These are phyloP conservation scores for Orbilia oligospora DNA, from an alignment of 2,329 filamentous ascomycete genomes.

Conservation along the genomic window DNA sequence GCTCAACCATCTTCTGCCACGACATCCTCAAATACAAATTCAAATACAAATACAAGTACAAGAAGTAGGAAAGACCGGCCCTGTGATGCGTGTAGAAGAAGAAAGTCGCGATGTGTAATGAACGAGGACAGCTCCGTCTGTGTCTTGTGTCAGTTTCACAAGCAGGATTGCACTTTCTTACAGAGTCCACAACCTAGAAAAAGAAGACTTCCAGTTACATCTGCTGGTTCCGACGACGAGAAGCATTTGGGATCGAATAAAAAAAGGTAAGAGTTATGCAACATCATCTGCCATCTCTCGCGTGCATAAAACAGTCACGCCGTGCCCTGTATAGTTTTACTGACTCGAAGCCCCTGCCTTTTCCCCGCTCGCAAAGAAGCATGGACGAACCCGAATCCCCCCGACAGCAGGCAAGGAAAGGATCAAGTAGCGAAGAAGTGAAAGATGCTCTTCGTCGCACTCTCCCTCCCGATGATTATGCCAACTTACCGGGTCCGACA, in stretches of 20 bases:
- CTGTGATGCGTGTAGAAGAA: slow-evolving; percentile 81
- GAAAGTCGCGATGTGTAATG: slow-evolving; percentile 82
- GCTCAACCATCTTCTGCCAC: slow-evolving; percentile 54
- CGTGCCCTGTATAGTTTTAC: slow-evolving; percentile 30
- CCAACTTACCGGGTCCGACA: slow-evolving; percentile 54
- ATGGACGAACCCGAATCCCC: slow-evolving; percentile 63
- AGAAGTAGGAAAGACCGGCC: slow-evolving; percentile 71
- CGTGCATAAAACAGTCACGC: slow-evolving; percentile 43
- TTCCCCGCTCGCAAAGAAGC: slow-evolving; percentile 60
- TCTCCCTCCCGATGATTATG: slow-evolving; percentile 56
- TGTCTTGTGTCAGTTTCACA: slow-evolving; percentile 82
- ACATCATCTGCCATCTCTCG: slow-evolving; percentile 23
- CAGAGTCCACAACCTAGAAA: slow-evolving; percentile 84
- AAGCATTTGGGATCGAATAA: slow-evolving; percentile 71
- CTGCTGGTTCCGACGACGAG: slow-evolving; percentile 70
- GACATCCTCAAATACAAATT: slow-evolving; percentile 65
- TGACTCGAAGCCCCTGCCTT: slow-evolving; percentile 45
- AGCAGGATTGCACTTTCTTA: slow-evolving; percentile 83
- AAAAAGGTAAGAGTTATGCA: slow-evolving; percentile 73
- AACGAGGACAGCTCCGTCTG: slow-evolving; percentile 81
- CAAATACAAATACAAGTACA: slow-evolving; percentile 67
- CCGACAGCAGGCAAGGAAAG: slow-evolving; percentile 44
- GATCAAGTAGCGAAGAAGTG: slow-evolving; percentile 45
- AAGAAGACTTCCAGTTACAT: slow-evolving; percentile 78
- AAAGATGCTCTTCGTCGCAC: slow-evolving; percentile 61